Conservation (phyloP, 176 grass and related monocot species). For the Avena sativa region DNA sequence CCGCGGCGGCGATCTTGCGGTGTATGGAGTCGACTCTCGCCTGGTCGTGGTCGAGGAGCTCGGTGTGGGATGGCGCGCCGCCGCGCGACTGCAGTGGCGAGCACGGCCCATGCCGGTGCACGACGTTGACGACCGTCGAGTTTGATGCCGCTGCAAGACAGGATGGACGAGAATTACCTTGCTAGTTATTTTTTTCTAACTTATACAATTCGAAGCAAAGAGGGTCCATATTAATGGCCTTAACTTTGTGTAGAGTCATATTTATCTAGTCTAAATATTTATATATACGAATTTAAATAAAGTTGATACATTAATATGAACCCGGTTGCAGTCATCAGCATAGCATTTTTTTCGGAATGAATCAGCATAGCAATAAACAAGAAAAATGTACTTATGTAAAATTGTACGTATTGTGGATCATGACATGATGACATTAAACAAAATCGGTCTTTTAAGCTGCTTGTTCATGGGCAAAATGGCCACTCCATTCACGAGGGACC, state of each 20-base stretch:
- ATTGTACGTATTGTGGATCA: not conserved
- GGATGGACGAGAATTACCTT: not conserved
- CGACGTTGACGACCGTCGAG: conserved; percentile 47
- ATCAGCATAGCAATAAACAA: not conserved
- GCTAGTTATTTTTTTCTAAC: not conserved
- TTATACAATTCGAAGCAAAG: not conserved
- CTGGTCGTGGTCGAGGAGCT: conserved; percentile 67
- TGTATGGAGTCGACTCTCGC: conserved; percentile 61
- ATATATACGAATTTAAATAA: too few species aligned
- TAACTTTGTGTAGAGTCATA: too few species aligned
- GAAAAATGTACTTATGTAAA: not conserved
- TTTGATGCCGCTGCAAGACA: conserved; percentile 24
- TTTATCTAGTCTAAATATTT: too few species aligned
- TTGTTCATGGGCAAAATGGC: not conserved
- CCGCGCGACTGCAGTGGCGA: conserved; percentile 38
- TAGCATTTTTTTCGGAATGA: not conserved
- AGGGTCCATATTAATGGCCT: too few species aligned
- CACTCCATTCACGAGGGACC: not conserved
- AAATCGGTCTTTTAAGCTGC: not conserved
- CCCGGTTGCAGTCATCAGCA: not conserved
- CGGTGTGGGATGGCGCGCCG: conserved; percentile 18
- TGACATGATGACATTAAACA: not conserved
- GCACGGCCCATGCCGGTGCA: conserved; percentile 75
- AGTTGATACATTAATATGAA: too few species aligned
- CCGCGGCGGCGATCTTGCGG: conserved; percentile 17